These are phyloP conservation scores for Kwoniella dendrophila DNA, from an alignment of 768 basidiomycete species.

Conservation along the genomic window DNA sequence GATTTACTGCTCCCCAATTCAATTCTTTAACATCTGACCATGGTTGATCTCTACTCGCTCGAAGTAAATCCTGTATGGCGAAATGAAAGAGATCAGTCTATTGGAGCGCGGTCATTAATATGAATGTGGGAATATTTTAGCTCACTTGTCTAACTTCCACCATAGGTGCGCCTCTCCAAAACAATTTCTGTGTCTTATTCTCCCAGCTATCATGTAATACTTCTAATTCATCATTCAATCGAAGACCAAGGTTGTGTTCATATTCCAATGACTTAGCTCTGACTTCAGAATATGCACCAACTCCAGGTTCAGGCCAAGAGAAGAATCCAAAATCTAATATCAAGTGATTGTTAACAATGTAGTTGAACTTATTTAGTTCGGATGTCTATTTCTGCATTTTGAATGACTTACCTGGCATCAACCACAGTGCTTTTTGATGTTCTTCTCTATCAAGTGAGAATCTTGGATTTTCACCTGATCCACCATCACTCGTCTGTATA, in stretches of 20 bases:
- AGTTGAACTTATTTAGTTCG: not conserved
- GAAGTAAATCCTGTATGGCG: conserved; percentile 33
- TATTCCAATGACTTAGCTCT: conserved; percentile 25
- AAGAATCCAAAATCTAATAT: conserved; percentile 39
- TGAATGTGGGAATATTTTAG: too few species aligned
- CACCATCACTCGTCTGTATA: conserved; percentile 37
- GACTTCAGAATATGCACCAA: conserved; percentile 29
- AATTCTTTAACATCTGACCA: conserved; percentile 46
- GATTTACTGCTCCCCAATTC: conserved; percentile 40
- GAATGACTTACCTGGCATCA: conserved; percentile 44
- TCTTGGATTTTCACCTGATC: conserved; percentile 33
- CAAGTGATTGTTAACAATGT: too few species aligned
- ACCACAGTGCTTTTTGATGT: conserved; percentile 37
- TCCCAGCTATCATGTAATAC: conserved; percentile 25
- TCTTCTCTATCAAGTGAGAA: conserved; percentile 33
- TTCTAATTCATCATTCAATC: conserved; percentile 5
- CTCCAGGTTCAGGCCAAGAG: conserved; percentile 43
- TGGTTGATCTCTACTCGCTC: conserved; percentile 29
- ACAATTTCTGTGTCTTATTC: conserved; percentile 32
- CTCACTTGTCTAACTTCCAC: conserved; percentile 41
- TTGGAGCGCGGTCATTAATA: not conserved
- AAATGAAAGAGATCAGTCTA: not conserved
- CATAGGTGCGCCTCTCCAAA: conserved; percentile 43
- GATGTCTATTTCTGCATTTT: not conserved
- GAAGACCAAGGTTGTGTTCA: conserved; percentile 27